Evolutionary conservation across 257 asterid species (phyloP).

Genomic region (Ligustrum vulgare): DNA sequence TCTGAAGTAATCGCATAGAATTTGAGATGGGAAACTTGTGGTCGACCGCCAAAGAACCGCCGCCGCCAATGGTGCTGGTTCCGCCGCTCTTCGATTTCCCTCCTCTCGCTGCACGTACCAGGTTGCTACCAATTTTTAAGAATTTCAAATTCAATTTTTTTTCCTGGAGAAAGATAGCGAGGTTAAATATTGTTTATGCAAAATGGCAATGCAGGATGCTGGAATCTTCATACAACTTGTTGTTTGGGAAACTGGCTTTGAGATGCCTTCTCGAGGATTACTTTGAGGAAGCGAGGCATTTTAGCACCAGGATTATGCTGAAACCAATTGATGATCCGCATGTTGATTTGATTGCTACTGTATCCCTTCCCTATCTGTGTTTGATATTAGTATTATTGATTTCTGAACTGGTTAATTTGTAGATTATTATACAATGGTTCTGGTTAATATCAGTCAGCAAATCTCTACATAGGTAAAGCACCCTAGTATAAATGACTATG

Average conservation of each 20-base stretch:
- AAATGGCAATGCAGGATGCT: constrained; percentile 65
- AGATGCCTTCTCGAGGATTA: constrained; percentile 79
- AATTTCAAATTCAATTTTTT: background rate
- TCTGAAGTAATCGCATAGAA: background rate
- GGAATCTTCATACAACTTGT: constrained; percentile 77
- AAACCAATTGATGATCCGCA: constrained; percentile 92
- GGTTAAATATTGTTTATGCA: background rate
- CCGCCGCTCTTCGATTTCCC: constrained; percentile 96
- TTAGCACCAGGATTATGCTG: constrained; percentile 72
- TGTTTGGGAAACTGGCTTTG: constrained; percentile 79
- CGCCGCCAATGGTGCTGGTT: constrained; percentile 88
- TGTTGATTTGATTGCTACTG: constrained; percentile 85
- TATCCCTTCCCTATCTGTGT: constrained; percentile 40
- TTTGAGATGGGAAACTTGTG: constrained; percentile 59
- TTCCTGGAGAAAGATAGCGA: background rate
- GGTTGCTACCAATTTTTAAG: constrained; percentile 31
- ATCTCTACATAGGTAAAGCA: background rate
- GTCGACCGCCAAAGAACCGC: constrained; percentile 39
- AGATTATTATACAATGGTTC: background rate
- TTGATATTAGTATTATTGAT: background rate
- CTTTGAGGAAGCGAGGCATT: constrained; percentile 69
- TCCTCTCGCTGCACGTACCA: constrained; percentile 88
- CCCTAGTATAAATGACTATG: background rate
- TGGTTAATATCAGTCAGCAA: background rate
- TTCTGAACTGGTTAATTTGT: background rate